Evolutionary conservation across 2,329 filamentous ascomycete species (phyloP), one percentile per base, ranked within the genome.

Genomic region (Chaetomium sp.): DNA sequence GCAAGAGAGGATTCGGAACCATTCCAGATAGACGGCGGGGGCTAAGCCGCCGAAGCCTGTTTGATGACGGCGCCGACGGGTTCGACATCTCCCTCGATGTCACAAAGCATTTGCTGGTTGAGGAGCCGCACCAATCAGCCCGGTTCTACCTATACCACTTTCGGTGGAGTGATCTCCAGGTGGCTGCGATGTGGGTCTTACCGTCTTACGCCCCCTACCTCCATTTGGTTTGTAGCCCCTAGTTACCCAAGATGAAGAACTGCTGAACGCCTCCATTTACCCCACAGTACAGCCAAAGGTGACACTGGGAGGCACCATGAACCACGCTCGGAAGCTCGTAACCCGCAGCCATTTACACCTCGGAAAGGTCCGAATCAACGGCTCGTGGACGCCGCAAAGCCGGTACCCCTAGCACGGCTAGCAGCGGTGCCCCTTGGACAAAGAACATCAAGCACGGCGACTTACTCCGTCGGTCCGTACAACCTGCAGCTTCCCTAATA

Each of bases 381-480:
- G 87, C 9, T 60, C 74, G 4, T 90, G 87, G 87, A 87, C 84
- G 0, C 68, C 80, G 8, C 82, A n/a, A 88, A 70, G 84, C 86
- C 1, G 77, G 77, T 1, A 80, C 71, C 13, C 87, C 87, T n/a
- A 85, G 87, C 70, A 87, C 86, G 77, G 84, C 81, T 27, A 89
- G 89, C 76, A 87, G 82, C 57, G 87, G 84, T 42, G 85, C 85
- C 0, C 80, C 81, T n/a, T 90, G 87, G 87, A 88, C 86, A 53
- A 84, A 88, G 72, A 85, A 88, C 65, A 88, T 90, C 72, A 87
- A 83, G 71, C 86, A 89, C 70, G 87, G 87, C 38, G 87, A 90
- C 66, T 72, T 89, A 47, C 71, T 89, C 64, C 65, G 79, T 67
- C 64, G 82, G 79, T 70, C 72, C 81, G n/a, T n/a, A n/a, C n/a